Base-by-base conservation (phyloP, 2,329 filamentous ascomycete species). In the Trichoderma guizhouense region DNA sequence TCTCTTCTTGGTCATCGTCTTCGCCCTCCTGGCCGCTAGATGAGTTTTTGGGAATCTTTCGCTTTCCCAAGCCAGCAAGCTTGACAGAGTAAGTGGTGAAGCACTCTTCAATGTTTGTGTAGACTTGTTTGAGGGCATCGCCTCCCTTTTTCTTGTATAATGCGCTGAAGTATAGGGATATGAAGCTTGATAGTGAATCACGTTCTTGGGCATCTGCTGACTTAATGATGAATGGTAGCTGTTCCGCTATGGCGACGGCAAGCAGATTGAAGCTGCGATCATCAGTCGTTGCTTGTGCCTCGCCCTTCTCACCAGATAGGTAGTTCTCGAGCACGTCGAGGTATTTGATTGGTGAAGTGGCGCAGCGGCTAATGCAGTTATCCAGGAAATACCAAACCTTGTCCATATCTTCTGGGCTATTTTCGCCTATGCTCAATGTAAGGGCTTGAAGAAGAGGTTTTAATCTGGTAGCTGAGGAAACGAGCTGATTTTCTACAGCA, bases 301-400 rank as follows among this genome's bases (percentile, higher is more conserved):
- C 74, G n/a, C 80, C 75, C 53, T 79, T 74, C 57, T 76, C 76
- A 14, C 78, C 78, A 3, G 76, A 75, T 5, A 78, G 62, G 39
- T 79, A 80, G 53, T 89, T 86, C 69, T 90, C 86, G 30, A 93
- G 81, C 77, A 90, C 84, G 73, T 96, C 92, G 32, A 96, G 89
- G 77, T 97, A 95, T 78, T 94, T 97, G 77, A 97, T 91, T 0
- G 94, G 92, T 28, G 91, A 91, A 3, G 84, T 90, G 18, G 91
- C 90, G 75, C 93, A 93, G 28, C 95, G 89, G 34, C 89, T 89
- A 67, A 93, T 85, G 79, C 93, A 97, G 74, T 97, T 94, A 77
- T 98, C 95, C 30, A 98, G 80, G 77, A 96, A 97, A 0, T 84
- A 80, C 82, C 92, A 92, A 1, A 94, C 78, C 0, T 78, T 75